These are phyloP conservation scores for Phaeosphaeriaceae sp. DNA, from an alignment of 2,329 filamentous ascomycete species.

Conservation along the genomic window DNA sequence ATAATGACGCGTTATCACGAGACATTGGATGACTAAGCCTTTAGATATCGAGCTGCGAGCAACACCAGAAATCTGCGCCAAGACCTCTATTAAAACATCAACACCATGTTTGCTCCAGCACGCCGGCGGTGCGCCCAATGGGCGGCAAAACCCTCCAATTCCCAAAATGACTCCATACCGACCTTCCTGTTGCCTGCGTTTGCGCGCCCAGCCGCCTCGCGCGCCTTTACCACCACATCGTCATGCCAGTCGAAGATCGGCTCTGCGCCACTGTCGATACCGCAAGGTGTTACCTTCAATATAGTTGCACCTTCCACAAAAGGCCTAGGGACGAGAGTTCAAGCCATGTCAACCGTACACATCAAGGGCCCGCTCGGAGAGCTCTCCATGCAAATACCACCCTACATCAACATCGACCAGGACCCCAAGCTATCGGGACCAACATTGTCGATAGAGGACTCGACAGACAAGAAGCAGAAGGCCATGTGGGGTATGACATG, in stretches of 20 bases:
- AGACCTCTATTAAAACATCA: constrained; percentile 13
- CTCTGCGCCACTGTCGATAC: constrained; percentile 61
- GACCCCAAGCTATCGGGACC: constrained; percentile 70
- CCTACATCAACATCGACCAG: constrained; percentile 75
- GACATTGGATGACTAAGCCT: constrained; percentile 23
- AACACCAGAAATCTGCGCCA: constrained; percentile 33
- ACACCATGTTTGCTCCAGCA: constrained; percentile 69
- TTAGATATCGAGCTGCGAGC: constrained; percentile 6
- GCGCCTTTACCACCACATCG: constrained; percentile 75
- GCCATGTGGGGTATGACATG: constrained; percentile 86
- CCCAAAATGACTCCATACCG: constrained; percentile 63
- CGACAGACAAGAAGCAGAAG: constrained; percentile 74
- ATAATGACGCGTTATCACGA: constrained; percentile 15
- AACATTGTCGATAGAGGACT: constrained; percentile 73
- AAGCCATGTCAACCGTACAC: constrained; percentile 71
- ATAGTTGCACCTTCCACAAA: constrained; percentile 69
- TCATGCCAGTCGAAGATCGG: constrained; percentile 82
- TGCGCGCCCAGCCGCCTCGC: constrained; percentile 54
- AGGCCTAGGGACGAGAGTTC: constrained; percentile 66
- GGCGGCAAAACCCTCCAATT: constrained; percentile 56
- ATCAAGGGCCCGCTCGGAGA: constrained; percentile 84
- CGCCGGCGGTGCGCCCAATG: constrained; percentile 63
- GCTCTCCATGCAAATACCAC: constrained; percentile 78
- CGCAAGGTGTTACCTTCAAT: constrained; percentile 69
- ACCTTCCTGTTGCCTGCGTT: constrained; percentile 77